Percentiles rank a stretch among this genome's conserved stretches.
Evolutionary conservation across 2,329 filamentous ascomycete species (phyloP).

Genomic region (Penicillium sp.): DNA sequence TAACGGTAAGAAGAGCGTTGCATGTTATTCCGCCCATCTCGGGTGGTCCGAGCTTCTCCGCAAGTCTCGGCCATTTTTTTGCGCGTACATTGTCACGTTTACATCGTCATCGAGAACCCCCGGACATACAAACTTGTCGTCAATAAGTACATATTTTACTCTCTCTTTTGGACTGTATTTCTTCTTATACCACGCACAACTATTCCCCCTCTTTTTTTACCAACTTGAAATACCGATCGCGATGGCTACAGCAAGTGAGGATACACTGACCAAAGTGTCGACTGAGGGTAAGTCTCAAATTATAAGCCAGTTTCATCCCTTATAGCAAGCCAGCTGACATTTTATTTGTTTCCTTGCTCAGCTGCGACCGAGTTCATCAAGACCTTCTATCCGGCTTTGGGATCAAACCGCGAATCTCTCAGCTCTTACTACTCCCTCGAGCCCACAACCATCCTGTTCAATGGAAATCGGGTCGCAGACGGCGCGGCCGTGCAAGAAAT

Average conservation of each 20-base stretch:
- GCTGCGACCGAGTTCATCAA: constrained; percentile 71
- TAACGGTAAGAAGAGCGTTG: constrained; percentile 15
- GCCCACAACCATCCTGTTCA: constrained; percentile 70
- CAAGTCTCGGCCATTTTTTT: constrained; percentile 24
- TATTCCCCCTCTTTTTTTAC: neutral
- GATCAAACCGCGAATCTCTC: constrained; percentile 57
- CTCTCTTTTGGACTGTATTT: neutral
- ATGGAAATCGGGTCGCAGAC: constrained; percentile 65
- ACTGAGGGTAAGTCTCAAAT: constrained; percentile 38
- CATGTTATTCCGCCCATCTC: constrained; percentile 30
- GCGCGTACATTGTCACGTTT: constrained; percentile 4
- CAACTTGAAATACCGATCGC: constrained; percentile 3
- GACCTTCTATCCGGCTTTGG: constrained; percentile 72
- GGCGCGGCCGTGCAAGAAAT: constrained; percentile 66
- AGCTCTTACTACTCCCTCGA: constrained; percentile 66
- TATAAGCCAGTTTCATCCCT: neutral
- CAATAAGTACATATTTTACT: neutral
- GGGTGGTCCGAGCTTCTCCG: constrained; percentile 39
- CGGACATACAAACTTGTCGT: constrained; percentile 1
- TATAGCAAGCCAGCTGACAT: neutral
- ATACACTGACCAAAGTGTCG: constrained; percentile 42
- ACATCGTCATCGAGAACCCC: neutral
- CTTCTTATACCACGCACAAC: neutral
- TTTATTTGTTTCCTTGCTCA: constrained; percentile 30
- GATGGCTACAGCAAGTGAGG: constrained; percentile 36